Conservation (phyloP, 768 basidiomycete species). For the Russula lepida region DNA sequence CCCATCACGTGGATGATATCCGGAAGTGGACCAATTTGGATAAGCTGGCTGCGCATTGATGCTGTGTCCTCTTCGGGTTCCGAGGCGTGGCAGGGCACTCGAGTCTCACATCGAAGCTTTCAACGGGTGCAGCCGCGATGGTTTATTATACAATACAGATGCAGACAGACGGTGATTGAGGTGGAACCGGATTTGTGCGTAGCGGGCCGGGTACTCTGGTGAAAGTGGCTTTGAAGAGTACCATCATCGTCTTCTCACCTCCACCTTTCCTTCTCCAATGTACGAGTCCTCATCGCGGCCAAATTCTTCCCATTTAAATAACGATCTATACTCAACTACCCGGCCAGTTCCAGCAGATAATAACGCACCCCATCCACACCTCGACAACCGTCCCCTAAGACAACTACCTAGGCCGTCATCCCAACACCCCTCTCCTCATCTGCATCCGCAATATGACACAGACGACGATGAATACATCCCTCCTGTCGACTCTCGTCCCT, state of each 20-base stretch:
- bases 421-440: conserved; percentile 1
- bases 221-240: background rate
- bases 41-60: no score
- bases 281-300: conserved; percentile 9
- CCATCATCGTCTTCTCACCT: conserved; percentile 18
- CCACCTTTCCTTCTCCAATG: conserved; percentile 23
- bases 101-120: no score
- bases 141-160: no score
- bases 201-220: background rate
- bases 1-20: no score
- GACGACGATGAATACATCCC: conserved; percentile 7
- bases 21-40: no score
- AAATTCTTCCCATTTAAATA: conserved; percentile 12
- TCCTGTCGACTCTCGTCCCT: conserved; percentile 3
- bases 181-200: background rate
- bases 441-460: conserved; percentile 5
- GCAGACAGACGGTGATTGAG: no score
- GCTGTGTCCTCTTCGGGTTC: no score
- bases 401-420: conserved; percentile 2
- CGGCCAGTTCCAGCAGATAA: background rate
- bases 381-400: background rate
- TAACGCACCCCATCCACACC: background rate
- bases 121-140: no score
- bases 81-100: no score
- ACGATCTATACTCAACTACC: background rate